phyloP scores from a whole-genome alignment of 495 filamentous ascomycete species.

The Hypoxylon trugodes region DNA sequence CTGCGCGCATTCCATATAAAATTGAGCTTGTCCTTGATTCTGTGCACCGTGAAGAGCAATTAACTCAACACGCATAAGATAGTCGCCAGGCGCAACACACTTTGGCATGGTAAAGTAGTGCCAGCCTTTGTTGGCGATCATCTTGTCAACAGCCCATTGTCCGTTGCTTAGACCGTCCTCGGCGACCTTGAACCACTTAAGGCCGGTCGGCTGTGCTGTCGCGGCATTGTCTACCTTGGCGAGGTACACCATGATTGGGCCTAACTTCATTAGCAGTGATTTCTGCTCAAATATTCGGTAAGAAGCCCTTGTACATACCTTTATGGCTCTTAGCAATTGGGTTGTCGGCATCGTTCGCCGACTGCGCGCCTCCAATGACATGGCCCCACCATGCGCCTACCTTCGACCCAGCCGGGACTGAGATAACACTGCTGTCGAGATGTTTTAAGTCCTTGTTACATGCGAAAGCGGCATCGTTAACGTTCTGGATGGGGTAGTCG shows the following conservation, averaged over 20 bases:
- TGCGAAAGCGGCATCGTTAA: conserved; percentile 49
- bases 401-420: conserved; percentile 55
- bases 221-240: conserved; percentile 58
- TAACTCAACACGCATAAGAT: conserved; percentile 62
- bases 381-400: conserved; percentile 62
- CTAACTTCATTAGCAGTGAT: conserved; percentile 26
- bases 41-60: conserved; percentile 59
- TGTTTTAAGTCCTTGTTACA: conserved; percentile 50
- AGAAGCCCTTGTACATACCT: conserved; percentile 35
- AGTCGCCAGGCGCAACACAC: conserved; percentile 56
- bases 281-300: neutral
- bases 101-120: conserved; percentile 57
- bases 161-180: conserved; percentile 53
- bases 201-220: conserved; percentile 48
- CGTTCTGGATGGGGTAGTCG: conserved; percentile 53
- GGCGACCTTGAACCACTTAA: conserved; percentile 57
- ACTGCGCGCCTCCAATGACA: conserved; percentile 55
- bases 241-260: conserved; percentile 59
- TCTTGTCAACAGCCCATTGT: conserved; percentile 54
- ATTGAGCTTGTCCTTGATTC: conserved; percentile 55
- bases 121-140: conserved; percentile 54
- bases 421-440: conserved; percentile 53
- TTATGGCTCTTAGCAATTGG: conserved; percentile 59
- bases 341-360: conserved; percentile 57
- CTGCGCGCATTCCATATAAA: conserved; percentile 59